Evolutionary conservation across 345 rosid genomes (phyloP), one percentile per base, ranked within the genome.

Genomic region (Citrus sp.): DNA sequence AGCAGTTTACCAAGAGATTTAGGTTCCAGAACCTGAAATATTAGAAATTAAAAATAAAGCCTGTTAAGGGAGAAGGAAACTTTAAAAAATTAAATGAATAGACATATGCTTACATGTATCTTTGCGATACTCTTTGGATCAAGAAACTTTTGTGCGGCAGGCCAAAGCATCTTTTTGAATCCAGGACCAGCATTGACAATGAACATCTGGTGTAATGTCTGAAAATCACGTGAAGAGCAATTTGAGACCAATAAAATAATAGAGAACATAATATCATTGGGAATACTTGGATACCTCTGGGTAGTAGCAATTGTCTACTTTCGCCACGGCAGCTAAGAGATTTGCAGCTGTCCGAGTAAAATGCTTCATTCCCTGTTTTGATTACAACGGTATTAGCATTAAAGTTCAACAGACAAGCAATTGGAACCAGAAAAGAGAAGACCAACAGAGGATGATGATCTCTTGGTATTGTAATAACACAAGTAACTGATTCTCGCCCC

Each of bases 81-180:
- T 46, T 70, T 58, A 21, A 78, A 34, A 76, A 85, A 78, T 73
- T 62, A 38, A 61, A 70, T 7, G 74, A 73, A 66, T 42, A 81
- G 59, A 46, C 13, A 76, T 78, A 71, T 82, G 63, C 65, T 64
- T 86, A 91, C 98, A 81, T 94, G 93, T 85, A 94, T 96, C 89
- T 96, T 96, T 70, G 91, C 79, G 19, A 92, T 85, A 55, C 98
- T 96, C 85, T 89, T 92, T 83, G 88, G 81, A 79, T 96, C 99
- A 68, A 96, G 95, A 87, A 92, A 88, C 73, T 94, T 96, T 83
- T 96, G 99, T 9, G 97, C 99, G 60, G 97, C 94, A 82, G 98
- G 99, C 99, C 97, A 96, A 80, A 96, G 97, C 97, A 94, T 86
- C 84, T 87, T 92, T 82, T 92, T 96, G 88, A 96, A 96, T 69